phyloP scores from a whole-genome alignment of 2,329 filamentous ascomycete genomes.

The Sporothrix brasiliensis region DNA sequence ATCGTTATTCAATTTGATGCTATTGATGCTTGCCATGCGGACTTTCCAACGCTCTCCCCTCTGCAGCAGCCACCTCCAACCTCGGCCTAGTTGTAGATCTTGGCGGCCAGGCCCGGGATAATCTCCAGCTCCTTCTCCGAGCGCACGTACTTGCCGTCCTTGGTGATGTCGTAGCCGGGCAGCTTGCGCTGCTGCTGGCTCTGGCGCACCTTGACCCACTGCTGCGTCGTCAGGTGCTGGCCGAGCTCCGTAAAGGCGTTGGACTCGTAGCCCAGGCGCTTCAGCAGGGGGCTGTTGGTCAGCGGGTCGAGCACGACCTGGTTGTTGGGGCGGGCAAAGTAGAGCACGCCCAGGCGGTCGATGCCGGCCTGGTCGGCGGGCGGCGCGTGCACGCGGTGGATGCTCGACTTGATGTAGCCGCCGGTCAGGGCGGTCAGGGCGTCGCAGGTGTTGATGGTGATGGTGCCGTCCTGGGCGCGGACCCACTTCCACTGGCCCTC shows the following conservation, averaged over 20 bases:
- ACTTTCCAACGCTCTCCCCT: no score
- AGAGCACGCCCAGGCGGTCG: constrained; percentile 54
- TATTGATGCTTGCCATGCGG: neutral
- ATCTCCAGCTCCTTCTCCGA: constrained; percentile 47
- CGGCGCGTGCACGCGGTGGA: constrained; percentile 44
- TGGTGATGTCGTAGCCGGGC: constrained; percentile 42
- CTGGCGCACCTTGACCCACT: constrained; percentile 37
- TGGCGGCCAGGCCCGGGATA: constrained; percentile 47
- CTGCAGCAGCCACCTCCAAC: no score
- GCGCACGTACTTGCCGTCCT: constrained; percentile 45
- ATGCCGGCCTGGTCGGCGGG: constrained; percentile 50
- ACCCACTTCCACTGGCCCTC: constrained; percentile 51
- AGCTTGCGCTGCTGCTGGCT: constrained; percentile 49
- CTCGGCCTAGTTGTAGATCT: constrained; percentile 43
- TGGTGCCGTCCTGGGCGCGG: constrained; percentile 48
- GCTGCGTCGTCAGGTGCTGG: constrained; percentile 33
- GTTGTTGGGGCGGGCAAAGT: constrained; percentile 53
- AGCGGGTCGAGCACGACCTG: constrained; percentile 45
- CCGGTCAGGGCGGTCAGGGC: constrained; percentile 50
- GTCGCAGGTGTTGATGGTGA: constrained; percentile 54
- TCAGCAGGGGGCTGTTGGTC: constrained; percentile 44
- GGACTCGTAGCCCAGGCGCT: constrained; percentile 41
- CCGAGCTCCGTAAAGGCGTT: constrained; percentile 44
- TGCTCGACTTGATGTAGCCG: constrained; percentile 46
- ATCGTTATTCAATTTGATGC: neutral